Evolutionary conservation across 768 basidiomycete species (phyloP).

Genomic region (Infundibulicybe gibba): DNA sequence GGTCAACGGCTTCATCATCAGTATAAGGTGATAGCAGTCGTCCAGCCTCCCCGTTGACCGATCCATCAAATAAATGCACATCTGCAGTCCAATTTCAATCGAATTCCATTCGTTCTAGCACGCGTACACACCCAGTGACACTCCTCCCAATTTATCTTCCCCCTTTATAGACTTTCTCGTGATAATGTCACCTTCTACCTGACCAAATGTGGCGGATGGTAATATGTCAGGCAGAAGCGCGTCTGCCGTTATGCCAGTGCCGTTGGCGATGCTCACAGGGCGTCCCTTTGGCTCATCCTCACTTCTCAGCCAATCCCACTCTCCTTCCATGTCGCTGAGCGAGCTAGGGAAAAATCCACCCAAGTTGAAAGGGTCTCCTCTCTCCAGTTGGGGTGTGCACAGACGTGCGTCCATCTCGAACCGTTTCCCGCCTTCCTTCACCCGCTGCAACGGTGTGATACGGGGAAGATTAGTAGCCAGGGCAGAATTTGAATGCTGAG

Average conservation of each 20-base stretch:
- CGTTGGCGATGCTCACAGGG: neutral
- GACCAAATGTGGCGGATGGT: slow-evolving; percentile 14
- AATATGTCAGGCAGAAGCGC: slow-evolving; percentile 6
- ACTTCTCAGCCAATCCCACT: slow-evolving; percentile 40
- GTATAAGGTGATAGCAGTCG: slow-evolving; percentile 29
- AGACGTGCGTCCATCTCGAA: too few relatives aligned
- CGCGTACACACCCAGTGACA: slow-evolving; percentile 36
- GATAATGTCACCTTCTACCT: slow-evolving; percentile 20
- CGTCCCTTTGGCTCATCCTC: slow-evolving; percentile 16
- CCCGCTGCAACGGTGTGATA: slow-evolving; percentile 13
- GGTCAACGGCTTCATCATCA: slow-evolving; percentile 30
- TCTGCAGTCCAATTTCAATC: slow-evolving; percentile 8
- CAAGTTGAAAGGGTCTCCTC: slow-evolving; percentile 40
- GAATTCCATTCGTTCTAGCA: neutral
- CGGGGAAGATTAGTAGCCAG: too few relatives aligned
- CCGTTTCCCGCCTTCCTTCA: slow-evolving; percentile 8
- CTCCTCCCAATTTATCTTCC: slow-evolving; percentile 49
- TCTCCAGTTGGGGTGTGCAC: slow-evolving; percentile 2
- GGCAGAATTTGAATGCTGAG: too few relatives aligned
- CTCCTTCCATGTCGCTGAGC: slow-evolving; percentile 17
- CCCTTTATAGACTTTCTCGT: slow-evolving; percentile 28
- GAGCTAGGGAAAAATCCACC: slow-evolving; percentile 43
- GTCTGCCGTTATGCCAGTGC: slow-evolving; percentile 8
- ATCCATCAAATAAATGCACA: slow-evolving; percentile 21
- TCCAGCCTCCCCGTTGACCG: slow-evolving; percentile 9